Conservation (phyloP, 2,329 filamentous ascomycete species). For the Calonectria hawksworthii region DNA sequence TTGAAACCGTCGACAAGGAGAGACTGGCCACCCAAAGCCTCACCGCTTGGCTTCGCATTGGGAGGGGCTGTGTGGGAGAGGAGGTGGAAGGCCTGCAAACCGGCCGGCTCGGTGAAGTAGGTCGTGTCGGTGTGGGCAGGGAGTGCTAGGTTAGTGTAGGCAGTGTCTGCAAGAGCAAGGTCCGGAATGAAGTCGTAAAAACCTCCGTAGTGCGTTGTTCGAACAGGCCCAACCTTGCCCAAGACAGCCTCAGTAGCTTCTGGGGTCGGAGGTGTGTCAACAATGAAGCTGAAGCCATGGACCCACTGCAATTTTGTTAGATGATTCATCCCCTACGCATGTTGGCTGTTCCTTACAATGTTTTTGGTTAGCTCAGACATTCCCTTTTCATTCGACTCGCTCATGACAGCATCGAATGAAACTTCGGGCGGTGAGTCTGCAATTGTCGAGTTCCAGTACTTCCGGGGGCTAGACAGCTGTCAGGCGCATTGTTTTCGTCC, state of each 20-base stretch:
- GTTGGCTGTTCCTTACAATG: slow-evolving; percentile 67
- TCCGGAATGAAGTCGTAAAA: slow-evolving; percentile 89
- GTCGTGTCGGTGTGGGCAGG: slow-evolving; percentile 94
- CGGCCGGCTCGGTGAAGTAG: slow-evolving; percentile 93
- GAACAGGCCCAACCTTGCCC: slow-evolving; percentile 86
- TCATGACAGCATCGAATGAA: slow-evolving; percentile 72
- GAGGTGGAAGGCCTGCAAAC: slow-evolving; percentile 93
- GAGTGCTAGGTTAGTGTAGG: slow-evolving; percentile 89
- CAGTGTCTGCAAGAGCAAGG: slow-evolving; percentile 88
- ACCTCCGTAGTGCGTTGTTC: slow-evolving; percentile 90
- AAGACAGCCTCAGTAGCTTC: slow-evolving; percentile 82
- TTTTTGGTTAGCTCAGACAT: slow-evolving; percentile 74
- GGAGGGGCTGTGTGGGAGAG: slow-evolving; percentile 75
- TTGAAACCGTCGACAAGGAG: slow-evolving; percentile 90
- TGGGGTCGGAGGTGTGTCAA: slow-evolving; percentile 75
- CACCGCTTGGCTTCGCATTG: slow-evolving; percentile 48
- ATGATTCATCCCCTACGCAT: not conserved
- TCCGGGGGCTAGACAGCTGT: slow-evolving; percentile 19
- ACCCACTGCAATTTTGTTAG: slow-evolving; percentile 62
- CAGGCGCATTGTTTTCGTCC: not conserved
- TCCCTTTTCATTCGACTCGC: slow-evolving; percentile 58
- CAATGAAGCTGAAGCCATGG: slow-evolving; percentile 84
- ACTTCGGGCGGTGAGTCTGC: slow-evolving; percentile 69
- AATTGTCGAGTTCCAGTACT: slow-evolving; percentile 49
- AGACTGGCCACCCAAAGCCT: slow-evolving; percentile 76